Evolutionary conservation across 768 basidiomycete species (phyloP), one percentile per base, ranked within the genome.

Genomic region (Crassisporium funariophilum): DNA sequence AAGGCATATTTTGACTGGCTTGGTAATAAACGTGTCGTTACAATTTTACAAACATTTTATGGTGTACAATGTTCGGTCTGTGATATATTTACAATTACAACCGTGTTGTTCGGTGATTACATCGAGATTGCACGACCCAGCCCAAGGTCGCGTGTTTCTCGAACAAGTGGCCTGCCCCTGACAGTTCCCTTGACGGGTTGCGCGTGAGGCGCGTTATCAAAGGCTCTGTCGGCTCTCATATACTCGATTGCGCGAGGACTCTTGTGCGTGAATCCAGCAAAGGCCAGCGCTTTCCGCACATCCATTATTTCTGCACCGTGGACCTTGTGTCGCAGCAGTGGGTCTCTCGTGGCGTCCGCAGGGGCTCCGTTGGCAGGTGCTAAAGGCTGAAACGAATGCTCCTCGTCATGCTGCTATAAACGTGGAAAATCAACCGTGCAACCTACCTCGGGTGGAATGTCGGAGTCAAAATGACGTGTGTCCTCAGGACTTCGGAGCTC

Each of bases 401-500:
- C 41, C 42, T 29, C 53, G 45, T 54, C 37, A 54, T 38, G 41
- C 50, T 54, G 49, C 40, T 46, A 61, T 61, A 59, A 58, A 65
- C 57, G 58, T 34, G 55, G 49, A 52, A 53, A 44, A 53, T 40
- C 53, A 50, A 41, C 47, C 47, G 52, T 50, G 62, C 62, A 51
- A 58, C 68, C 61, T 69, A 92, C 93, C 83, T 95, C 91, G 27
- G 88, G 73, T 16, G 91, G 91, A 59, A 97, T 98, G 66, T 95
- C 92, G 43, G 87, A 83, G 66, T 98, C 95, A 54, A 99, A 98
- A 67, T 99, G 95, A 50, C 83, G 78, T 12, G 95, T 98, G 65
- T 98, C 94, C 58, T 87, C 90, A 20, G 89, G 86, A 53, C 82
- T 74, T 22, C 63, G 72, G 48, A 99, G 79, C 52, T 93, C 84